Evolutionary conservation across 805 yeast species (phyloP).

Genomic region (Sugiyamaella americana): DNA sequence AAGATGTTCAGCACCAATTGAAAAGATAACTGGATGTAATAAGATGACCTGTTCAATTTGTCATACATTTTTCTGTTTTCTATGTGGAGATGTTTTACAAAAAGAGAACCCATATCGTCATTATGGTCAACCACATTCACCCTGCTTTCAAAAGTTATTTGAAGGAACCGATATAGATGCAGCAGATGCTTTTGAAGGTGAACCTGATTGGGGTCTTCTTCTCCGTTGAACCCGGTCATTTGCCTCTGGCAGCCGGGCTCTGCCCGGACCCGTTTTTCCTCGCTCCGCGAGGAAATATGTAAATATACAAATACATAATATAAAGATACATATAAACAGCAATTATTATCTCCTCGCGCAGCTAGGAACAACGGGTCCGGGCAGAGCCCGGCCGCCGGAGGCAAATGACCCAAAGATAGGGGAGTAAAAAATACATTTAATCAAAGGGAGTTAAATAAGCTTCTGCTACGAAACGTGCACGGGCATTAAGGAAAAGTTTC

Average conservation of each 20-base stretch:
- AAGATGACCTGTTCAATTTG: conserved; percentile 21
- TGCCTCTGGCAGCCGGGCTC: no score
- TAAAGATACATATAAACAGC: no score
- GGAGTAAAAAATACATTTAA: no score
- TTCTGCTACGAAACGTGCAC: conserved; percentile 97
- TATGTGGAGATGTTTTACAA: conserved; percentile 12
- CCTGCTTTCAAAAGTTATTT: conserved; percentile 18
- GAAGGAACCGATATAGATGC: conserved; percentile 18
- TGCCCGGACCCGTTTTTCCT: no score
- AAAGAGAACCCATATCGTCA: conserved; percentile 18
- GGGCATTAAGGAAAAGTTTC: conserved; percentile 92
- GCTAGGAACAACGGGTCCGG: no score
- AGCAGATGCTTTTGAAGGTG: conserved; percentile 3
- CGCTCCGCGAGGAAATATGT: not conserved
- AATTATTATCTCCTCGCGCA: no score
- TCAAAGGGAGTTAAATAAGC: conserved; percentile 70
- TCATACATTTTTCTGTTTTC: conserved; percentile 18
- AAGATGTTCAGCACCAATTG: conserved; percentile 19
- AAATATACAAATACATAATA: not conserved
- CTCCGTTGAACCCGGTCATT: no score
- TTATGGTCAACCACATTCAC: conserved; percentile 14
- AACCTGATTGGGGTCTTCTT: no score
- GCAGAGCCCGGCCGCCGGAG: no score
- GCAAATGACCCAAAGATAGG: no score
- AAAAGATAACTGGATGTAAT: conserved; percentile 19